phyloP scores from a whole-genome alignment of 495 filamentous ascomycete genomes.

The Aspergillus ostianus region DNA sequence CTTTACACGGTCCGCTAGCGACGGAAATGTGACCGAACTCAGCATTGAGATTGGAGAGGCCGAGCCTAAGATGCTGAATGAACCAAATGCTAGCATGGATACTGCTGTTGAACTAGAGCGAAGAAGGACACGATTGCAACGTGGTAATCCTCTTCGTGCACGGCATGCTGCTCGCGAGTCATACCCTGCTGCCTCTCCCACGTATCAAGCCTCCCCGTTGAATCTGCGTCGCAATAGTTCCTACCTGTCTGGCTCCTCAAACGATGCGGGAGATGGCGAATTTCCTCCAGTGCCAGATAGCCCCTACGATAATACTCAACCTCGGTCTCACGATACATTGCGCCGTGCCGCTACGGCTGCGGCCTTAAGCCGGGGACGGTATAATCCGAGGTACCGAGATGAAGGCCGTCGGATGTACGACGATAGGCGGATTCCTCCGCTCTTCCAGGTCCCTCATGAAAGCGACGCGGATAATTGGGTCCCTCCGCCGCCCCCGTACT shows the following conservation, averaged over 20 bases:
- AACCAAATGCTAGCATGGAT: conserved; percentile 74
- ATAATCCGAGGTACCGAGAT: conserved; percentile 45
- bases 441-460: conserved; percentile 67
- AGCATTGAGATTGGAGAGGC: conserved; percentile 74
- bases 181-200: conserved; percentile 19
- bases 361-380: conserved; percentile 62
- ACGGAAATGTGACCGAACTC: conserved; percentile 56
- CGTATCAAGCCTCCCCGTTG: conserved; percentile 13
- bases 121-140: conserved; percentile 57
- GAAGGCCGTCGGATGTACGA: conserved; percentile 21
- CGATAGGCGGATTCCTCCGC: conserved; percentile 10
- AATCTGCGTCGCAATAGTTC: conserved; percentile 27
- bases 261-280: conserved; percentile 19
- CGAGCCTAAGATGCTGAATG: conserved; percentile 65
- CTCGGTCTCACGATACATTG: conserved; percentile 72
- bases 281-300: conserved; percentile 27
- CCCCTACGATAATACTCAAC: conserved; percentile 76
- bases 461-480: conserved; percentile 93
- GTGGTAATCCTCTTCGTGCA: conserved; percentile 24
- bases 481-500: conserved; percentile 87
- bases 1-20: conserved; percentile 58
- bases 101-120: conserved; percentile 80
- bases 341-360: conserved; percentile 77
- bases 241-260: conserved; percentile 21
- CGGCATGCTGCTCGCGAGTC: conserved; percentile 24